Base-by-base conservation (phyloP, 2,329 filamentous ascomycete species). In the Diaporthe citri region DNA sequence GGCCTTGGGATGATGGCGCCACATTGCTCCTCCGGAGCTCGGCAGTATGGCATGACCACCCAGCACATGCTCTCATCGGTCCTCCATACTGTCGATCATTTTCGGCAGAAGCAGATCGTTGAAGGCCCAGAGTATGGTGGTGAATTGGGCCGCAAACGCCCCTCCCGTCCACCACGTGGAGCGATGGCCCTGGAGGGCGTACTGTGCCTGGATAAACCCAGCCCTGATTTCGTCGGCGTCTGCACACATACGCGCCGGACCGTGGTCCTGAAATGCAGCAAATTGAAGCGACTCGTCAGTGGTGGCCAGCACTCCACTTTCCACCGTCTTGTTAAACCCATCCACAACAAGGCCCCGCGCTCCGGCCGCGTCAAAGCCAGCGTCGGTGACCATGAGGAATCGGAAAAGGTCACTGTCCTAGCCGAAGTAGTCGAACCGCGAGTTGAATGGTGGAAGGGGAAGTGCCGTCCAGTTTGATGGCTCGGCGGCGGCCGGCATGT, bases 81-180 rank as follows among this genome's bases (percentile, higher is more conserved):
- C 25, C 43, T 51, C 28, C 9, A 76, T 74, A 5, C 71, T 69
- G 56, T 75, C 64, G 46, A 80, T 60, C 64, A 80, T 34, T 5
- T 34, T 75, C 15, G 79, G 79, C 71, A 81, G 71, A 12, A 81
- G 62, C 46, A 75, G 72, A 1, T 82, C 79, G 62, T 83, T 82
- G 74, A 80, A 83, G 75, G 81, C 80, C 82, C 82, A 83, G 10
- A 83, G 72, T n/a, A 81, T 76, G 17, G 81, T 82, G 67, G 80
- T 79, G 75, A 83, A 83, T 22, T 79, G 77, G 0, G 79, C 79
- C 20, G 81, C 80, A 72, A 80, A 86, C 6, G 85, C 83, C 20
- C 82, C 82, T 1, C 87, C 86, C 0, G 85, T 87, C 76, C 84
- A 88, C 78, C 80, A 88, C 0, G 86, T 88, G n/a, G 82, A 84